Percentiles rank a stretch among this genome's conserved stretches.
Evolutionary conservation across 805 yeast genomes (phyloP).

Genomic region (Yarrowia deformans): DNA sequence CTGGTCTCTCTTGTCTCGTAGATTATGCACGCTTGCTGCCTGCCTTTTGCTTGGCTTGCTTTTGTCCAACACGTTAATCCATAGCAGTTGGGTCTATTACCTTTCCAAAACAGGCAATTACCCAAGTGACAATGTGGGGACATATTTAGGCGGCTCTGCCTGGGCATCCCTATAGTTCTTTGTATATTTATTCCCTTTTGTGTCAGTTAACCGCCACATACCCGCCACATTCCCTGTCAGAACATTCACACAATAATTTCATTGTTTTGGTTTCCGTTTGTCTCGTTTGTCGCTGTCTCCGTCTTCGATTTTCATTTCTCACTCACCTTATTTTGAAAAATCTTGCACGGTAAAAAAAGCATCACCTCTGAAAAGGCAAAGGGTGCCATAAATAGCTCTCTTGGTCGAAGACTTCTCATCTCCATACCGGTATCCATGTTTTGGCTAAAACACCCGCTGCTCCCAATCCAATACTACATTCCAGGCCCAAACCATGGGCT

Average conservation of each 20-base stretch:
- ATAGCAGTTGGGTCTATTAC: background rate
- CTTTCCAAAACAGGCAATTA: slow-evolving; percentile 17
- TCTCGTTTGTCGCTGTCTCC: background rate
- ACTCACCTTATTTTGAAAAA: background rate
- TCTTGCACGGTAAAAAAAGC: no score
- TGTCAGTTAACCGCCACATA: no score
- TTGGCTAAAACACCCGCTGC: background rate
- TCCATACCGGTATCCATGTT: no score
- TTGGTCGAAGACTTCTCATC: background rate
- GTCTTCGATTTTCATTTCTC: background rate
- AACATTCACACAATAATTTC: background rate
- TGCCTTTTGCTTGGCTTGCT: slow-evolving; percentile 19
- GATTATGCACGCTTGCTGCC: slow-evolving; percentile 32
- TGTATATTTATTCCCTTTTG: background rate
- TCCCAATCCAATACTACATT: background rate
- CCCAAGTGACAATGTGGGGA: background rate
- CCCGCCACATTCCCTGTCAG: no score
- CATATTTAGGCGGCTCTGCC: background rate
- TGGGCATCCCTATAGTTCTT: no score
- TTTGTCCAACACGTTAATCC: background rate
- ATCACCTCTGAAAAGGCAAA: background rate
- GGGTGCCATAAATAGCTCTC: background rate
- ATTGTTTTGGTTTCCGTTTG: background rate
- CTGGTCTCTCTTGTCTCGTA: slow-evolving; percentile 1
- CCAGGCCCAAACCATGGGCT: background rate